Evolutionary conservation across 768 basidiomycete species (phyloP), one percentile per base, ranked within the genome.

Genomic region (Xanthoconium purpureum): DNA sequence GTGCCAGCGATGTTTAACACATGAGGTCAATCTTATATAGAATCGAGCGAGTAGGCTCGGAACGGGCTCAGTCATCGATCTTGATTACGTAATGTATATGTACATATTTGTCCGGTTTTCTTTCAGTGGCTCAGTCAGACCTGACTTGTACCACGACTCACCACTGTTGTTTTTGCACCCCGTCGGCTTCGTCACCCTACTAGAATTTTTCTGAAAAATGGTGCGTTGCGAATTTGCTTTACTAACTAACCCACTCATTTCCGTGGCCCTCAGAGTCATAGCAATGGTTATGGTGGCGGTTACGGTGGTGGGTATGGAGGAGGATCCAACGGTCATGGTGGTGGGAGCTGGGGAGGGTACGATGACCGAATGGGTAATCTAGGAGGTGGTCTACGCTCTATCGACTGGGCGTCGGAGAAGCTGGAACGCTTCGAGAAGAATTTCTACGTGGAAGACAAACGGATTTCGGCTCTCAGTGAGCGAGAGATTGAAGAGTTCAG

Each of bases 401-500:
- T 97, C 54, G 92, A 98, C 75, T 99, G 97, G 97, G 71, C 77
- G 51, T 73, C 73, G 40, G 78, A 84, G 45, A 85, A 84, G 57
- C 76, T 97, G 54, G 81, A 86, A 66, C 87, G 82, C 63, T 98
- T 99, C 62, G 96, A 98, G 75, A 99, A 98, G 78, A 98, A 98
- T 78, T 99, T 96, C 63, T 96, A 96, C 64, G 78, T 87, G 45
- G 94, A 99, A 72, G 92, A 98, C 73, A 87, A 89, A 67, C 83
- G 85, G 30, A 91, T 98, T 43, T 73, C 85, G 18, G 76, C 80
- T 33, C 87, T 88, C 59, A 84, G 79, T 51, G 94, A 98, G 15
- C 79, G 84, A 47, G 96, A 99, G 66, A 81, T 98, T 53, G 89
- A 92, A 53, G 93, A 93, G 46, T 98, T 95, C 74, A 80, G 89